These are phyloP conservation scores for Parasarocladium wereldwijsianum DNA, from an alignment of 2,329 filamentous ascomycete species.

Conservation along the genomic window DNA sequence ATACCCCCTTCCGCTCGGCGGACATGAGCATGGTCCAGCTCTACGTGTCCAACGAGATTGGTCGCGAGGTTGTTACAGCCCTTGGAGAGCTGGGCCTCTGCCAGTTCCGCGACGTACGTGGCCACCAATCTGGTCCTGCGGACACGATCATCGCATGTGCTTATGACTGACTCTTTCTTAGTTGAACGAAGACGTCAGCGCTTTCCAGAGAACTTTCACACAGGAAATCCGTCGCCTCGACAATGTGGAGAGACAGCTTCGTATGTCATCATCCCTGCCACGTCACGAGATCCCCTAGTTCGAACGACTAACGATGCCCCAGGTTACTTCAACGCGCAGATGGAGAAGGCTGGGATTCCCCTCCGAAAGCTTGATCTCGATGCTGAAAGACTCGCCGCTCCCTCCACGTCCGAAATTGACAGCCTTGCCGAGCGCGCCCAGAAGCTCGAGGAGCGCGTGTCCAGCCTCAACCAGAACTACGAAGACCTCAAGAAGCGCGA, in stretches of 20 bases:
- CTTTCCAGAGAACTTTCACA: constrained; percentile 94
- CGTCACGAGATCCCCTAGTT: constrained; percentile 2
- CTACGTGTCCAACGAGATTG: constrained; percentile 98
- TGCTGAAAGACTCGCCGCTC: constrained; percentile 69
- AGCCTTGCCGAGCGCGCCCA: constrained; percentile 87
- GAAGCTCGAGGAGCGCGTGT: constrained; percentile 79
- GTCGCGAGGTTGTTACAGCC: constrained; percentile 90
- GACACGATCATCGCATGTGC: not conserved
- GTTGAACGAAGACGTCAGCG: constrained; percentile 85
- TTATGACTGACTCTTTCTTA: constrained; percentile 20
- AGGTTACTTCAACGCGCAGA: constrained; percentile 92
- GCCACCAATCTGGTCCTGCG: constrained; percentile 1
- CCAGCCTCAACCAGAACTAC: constrained; percentile 92
- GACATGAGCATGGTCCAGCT: constrained; percentile 99
- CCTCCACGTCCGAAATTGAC: constrained; percentile 89
- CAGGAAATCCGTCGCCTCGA: constrained; percentile 94
- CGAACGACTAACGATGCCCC: constrained; percentile 15
- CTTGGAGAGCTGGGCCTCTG: constrained; percentile 91
- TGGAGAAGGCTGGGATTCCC: constrained; percentile 80
- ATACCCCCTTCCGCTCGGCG: constrained; percentile 98
- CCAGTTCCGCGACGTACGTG: constrained; percentile 86
- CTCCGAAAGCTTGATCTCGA: constrained; percentile 89
- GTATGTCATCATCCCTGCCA: constrained; percentile 37
- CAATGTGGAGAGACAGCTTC: constrained; percentile 94
- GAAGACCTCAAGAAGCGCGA: constrained; percentile 97